Evolutionary conservation across 2,329 filamentous ascomycete genomes (phyloP), one percentile per base, ranked within the genome.

Genomic region (Aspergillus latus): DNA sequence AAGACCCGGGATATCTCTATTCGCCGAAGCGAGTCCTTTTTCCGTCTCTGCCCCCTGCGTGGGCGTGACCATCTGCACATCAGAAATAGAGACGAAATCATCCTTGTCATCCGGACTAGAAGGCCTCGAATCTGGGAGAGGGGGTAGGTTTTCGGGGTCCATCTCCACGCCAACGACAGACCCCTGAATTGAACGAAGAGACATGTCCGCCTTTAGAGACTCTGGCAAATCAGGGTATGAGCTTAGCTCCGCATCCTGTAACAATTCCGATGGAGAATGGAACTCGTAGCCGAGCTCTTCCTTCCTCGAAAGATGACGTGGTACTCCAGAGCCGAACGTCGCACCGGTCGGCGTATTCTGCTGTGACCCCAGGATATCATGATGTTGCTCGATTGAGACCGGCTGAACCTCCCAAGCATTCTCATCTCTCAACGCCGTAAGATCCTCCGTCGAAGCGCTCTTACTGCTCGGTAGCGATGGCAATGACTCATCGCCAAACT

Each of bases 321-420:
- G 49, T 11, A 37, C n/a, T 10, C 34, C 34, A 15, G 36, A 54
- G 13, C 74, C 68, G 50, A 81, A 82, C 9, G 76, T 71, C 15
- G 78, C 80, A 4, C 86, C 86, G 59, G 84, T 89, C 1, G 89
- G 88, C 1, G 88, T 92, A 0, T 82, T 81, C 66, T 90, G 84
- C 61, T 85, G 78, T 5, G 87, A 89, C 43, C 80, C 86, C 7
- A 85, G 74, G 29, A 81, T 67, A 49, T 86, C 82, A 7, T 60
- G 29, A 0, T 66, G 60, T 10, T 65, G 67, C n/a, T 66, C 68
- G 5, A 64, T 62, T 8, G 57, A 52, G 15, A 61, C 15, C 2
- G 55, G 37, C 10, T 64, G 62, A 40, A 61, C 60, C 57, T 74
- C 71, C 64, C 68, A 73, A 56, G 64, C 66, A 11, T 54, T 62